Base-by-base conservation (phyloP, 2,329 filamentous ascomycete species). In the Rutstroemia sp. region DNA sequence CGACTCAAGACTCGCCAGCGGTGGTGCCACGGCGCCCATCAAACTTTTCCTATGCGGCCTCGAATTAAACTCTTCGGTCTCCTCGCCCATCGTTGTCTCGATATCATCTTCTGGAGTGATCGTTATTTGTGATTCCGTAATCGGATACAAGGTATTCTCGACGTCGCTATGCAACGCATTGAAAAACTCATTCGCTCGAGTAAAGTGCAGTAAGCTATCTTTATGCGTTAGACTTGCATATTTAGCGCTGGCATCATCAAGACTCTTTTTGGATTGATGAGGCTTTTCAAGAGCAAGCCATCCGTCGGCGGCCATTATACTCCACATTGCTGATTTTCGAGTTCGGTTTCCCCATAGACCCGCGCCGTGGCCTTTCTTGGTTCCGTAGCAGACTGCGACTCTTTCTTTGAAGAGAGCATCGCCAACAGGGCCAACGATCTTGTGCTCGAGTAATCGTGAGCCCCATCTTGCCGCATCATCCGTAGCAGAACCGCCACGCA, bases 381-480 rank as follows among this genome's bases (percentile, higher is more conserved):
- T 84, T 0, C 83, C 82, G 71, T 92, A 96, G 73, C 89, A 96
- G 2, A 87, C 83, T 0, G 89, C 88, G 19, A 96, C 80, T 38
- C 94, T 84, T 72, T 99, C 92, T 53, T 87, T 90, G 64, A 96
- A 77, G 12, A 99, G 78, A 0, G 89, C 89, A 58, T 92, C 87
- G 3, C 90, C 91, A 1, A 94, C 76, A 1, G 78, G 75, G 0
- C 89, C 90, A 0, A 90, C 75, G 19, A 96, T 78, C 48, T 83
- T 85, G 53, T 87, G 81, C 59, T 97, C 92, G 5, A 97, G 80
- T 36, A 94, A 80, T 50, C 87, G 82, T 39, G 84, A 83, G 5
- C 86, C 89, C 91, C 92, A 97, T 68, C 82, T 83, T 17, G 90
- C 90, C 7, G 92, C 91, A 66, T 94, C 89, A 67, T 96, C 94